Base-by-base conservation (phyloP, 2,329 filamentous ascomycete genomes). In the Onygena corvina region DNA sequence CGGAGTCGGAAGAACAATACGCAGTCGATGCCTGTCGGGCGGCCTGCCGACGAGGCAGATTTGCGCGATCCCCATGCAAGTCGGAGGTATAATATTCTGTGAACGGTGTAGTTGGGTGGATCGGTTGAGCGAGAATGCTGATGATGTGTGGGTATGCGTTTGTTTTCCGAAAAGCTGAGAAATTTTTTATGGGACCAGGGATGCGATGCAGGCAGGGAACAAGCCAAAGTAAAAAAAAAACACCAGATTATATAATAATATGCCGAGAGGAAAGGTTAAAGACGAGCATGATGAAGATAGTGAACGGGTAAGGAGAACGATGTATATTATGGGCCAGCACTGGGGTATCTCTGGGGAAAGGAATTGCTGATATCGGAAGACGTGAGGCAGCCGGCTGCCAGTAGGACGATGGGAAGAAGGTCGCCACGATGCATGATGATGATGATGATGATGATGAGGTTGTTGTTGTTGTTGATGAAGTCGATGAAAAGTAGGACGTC, bases 341-440 rank as follows among this genome's bases (percentile, higher is more conserved):
- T n/a, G 46, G 30, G 46, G 46, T 47, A 47, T 34, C 46, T 35
- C 30, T 35, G 14, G 46, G 14, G 30, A 47, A 42, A 27, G 11
- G 36, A 42, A 42, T 42, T 42, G 36, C 36, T 47, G 46, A 33
- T 47, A 36, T 31, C 21, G 30, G 46, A 33, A 36, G 46, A 47
- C 35, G 20, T 8, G 25, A 14, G 34, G 47, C 52, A 53, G 52
- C 52, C 52, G 40, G 52, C 52, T 53, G 52, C 47, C 48, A 23
- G 35, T n/a, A 20, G 34, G 21, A 45, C 18, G 20, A 47, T 31
- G 49, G 31, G 44, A 47, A 45, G 29, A 50, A 48, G 20, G 25
- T 34, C 25, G 27, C 21, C 45, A 35, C n/a, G n/a, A n/a, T 44
- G 44, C 16, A 36, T 34, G 30, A 36, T 30, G n/a, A n/a, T n/a